phyloP scores from a whole-genome alignment of 2,329 filamentous ascomycete genomes.

The Phialocephala subalpina region DNA sequence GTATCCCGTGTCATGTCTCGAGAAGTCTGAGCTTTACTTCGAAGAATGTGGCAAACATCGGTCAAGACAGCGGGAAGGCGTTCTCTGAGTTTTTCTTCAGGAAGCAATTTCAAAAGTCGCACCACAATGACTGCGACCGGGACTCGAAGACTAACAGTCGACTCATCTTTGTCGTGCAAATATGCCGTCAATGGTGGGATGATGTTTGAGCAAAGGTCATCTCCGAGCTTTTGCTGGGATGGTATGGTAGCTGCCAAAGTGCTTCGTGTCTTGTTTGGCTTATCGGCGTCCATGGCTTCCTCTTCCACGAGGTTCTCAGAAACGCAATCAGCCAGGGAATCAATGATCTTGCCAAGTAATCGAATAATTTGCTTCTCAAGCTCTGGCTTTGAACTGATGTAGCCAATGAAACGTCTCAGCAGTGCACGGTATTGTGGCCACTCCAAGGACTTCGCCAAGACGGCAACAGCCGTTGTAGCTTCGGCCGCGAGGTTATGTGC shows the following conservation, averaged over 20 bases:
- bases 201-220: slow-evolving; percentile 78
- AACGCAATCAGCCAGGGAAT: slow-evolving; percentile 66
- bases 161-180: slow-evolving; percentile 93
- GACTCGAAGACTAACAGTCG: slow-evolving; percentile 90
- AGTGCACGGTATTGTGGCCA: slow-evolving; percentile 92
- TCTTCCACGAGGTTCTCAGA: slow-evolving; percentile 49
- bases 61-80: slow-evolving; percentile 85
- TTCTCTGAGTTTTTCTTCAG: slow-evolving; percentile 74
- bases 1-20: slow-evolving; percentile 92
- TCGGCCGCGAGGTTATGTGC: slow-evolving; percentile 89
- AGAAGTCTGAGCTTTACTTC: slow-evolving; percentile 87
- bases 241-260: slow-evolving; percentile 73
- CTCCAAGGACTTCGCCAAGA: slow-evolving; percentile 77
- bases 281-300: slow-evolving; percentile 30
- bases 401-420: slow-evolving; percentile 83
- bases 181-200: slow-evolving; percentile 83
- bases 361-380: slow-evolving; percentile 86
- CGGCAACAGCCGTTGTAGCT: slow-evolving; percentile 81
- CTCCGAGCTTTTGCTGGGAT: slow-evolving; percentile 68
- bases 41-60: slow-evolving; percentile 91
- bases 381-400: slow-evolving; percentile 81
- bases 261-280: slow-evolving; percentile 45
- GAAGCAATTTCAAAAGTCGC: slow-evolving; percentile 84
- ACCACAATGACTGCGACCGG: slow-evolving; percentile 89
- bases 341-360: slow-evolving; percentile 81